Conservation (phyloP, 2,329 filamentous ascomycete species). For the Ceratocystis huliohia region DNA sequence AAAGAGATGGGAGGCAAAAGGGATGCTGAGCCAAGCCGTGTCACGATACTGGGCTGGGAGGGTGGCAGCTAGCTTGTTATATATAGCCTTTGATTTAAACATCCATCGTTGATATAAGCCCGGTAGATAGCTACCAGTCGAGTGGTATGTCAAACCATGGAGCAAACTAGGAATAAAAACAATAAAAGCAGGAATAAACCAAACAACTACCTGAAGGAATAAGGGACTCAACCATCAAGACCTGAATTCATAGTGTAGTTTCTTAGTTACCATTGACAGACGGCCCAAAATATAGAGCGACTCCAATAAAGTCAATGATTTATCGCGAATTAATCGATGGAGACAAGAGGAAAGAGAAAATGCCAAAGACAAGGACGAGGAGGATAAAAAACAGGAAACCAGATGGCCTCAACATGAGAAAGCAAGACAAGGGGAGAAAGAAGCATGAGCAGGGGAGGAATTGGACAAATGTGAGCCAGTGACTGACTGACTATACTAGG, state of each 20-base stretch:
- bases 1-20: background rate
- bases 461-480: background rate
- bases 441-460: constrained; percentile 7
- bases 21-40: background rate
- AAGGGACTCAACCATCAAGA: background rate
- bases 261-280: background rate
- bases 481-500: background rate
- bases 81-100: background rate
- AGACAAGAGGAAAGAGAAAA: background rate
- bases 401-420: background rate
- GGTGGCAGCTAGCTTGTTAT: background rate
- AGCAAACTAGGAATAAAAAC: background rate
- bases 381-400: constrained; percentile 1
- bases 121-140: background rate
- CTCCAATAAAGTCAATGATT: background rate
- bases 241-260: background rate
- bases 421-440: background rate
- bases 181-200: background rate
- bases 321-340: background rate
- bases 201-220: background rate
- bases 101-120: background rate
- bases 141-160: background rate
- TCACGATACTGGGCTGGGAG: background rate
- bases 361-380: background rate
- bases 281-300: background rate